Evolutionary conservation across 2,329 filamentous ascomycete genomes (phyloP), one percentile per base, ranked within the genome.

Genomic region (Fusarium sp.): DNA sequence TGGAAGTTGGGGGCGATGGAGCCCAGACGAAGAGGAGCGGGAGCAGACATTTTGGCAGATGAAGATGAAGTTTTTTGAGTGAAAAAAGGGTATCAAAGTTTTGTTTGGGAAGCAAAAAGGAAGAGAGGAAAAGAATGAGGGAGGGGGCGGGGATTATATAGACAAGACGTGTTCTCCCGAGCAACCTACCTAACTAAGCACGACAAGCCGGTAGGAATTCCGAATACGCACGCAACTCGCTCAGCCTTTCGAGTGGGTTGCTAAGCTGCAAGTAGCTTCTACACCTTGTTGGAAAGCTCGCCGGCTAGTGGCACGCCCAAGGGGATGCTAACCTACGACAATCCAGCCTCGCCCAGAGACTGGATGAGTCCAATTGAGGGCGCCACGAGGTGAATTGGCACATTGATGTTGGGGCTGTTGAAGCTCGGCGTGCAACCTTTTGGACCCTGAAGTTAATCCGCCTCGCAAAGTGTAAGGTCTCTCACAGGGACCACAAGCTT

Each of bases 1-100:
- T 93, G 85, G 88, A 96, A 96, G 88, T 95, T 95, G 79, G 93
- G 93, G 76, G 94, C 93, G 65, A 85, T 83, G 75, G 86, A 86
- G 83, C 91, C 91, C 79, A 93, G 86, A 77, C 91, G 91, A 79
- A 93, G 89, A 38, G 80, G 77, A 71, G 80, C 76, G 69, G 80
- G 64, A 73, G 76, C 62, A 75, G 80, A 74, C 80, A 83, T 82
- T 69, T 56, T 65, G 16, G 51, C 20, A 60, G 36, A 44, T 44
- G 49, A 38, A 55, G 42, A 33, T 24, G 22, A 49, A 22, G 29
- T 68, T 57, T 27, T 40, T 40, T 61, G 59, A 31, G 9, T 8
- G 29, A 9, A 33, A 42, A 59, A 36, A 35, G 57, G 35, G 40
- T 56, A 57, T 56, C 12, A 56, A 56, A 24, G 33, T 33, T 6